Conservation (phyloP, 2,329 filamentous ascomycete genomes). For the Penicillium aurantiogriseum region DNA sequence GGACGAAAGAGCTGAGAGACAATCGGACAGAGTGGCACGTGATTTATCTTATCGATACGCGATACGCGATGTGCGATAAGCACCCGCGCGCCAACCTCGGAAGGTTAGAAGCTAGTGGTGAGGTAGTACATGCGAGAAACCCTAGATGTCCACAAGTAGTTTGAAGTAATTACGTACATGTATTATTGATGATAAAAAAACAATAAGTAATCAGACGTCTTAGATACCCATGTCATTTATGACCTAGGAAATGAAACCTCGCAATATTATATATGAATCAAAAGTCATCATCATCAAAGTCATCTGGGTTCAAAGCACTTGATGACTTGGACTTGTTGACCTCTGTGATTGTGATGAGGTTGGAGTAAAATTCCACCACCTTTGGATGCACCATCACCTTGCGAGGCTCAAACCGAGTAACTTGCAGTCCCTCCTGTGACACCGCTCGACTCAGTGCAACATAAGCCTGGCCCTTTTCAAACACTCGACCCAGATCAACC, state of each 20-base stretch:
- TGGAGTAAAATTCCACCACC: constrained; percentile 81
- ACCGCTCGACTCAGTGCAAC: constrained; percentile 93
- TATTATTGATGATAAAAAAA: not conserved
- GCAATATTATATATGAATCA: constrained; percentile 45
- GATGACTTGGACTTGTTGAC: constrained; percentile 28
- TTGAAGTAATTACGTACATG: not conserved
- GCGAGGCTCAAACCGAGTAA: constrained; percentile 79
- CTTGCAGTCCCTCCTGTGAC: constrained; percentile 80
- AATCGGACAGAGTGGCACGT: constrained; percentile 26
- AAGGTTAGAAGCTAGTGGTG: too few relatives aligned
- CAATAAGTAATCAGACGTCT: not conserved
- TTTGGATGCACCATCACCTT: constrained; percentile 94
- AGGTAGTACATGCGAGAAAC: too few relatives aligned
- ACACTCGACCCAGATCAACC: constrained; percentile 86
- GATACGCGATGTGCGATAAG: not conserved
- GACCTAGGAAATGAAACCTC: not conserved
- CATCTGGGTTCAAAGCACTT: constrained; percentile 33
- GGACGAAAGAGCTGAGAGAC: constrained; percentile 20
- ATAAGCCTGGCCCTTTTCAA: constrained; percentile 97
- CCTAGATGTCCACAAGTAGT: not conserved
- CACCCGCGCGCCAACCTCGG: too few relatives aligned
- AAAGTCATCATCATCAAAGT: constrained; percentile 39
- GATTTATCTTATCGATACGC: constrained; percentile 27
- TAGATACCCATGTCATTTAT: not conserved
- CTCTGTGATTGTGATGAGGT: constrained; percentile 71